Base-by-base conservation (phyloP, 163 green algal species). In the Scenedesmus sp. region DNA sequence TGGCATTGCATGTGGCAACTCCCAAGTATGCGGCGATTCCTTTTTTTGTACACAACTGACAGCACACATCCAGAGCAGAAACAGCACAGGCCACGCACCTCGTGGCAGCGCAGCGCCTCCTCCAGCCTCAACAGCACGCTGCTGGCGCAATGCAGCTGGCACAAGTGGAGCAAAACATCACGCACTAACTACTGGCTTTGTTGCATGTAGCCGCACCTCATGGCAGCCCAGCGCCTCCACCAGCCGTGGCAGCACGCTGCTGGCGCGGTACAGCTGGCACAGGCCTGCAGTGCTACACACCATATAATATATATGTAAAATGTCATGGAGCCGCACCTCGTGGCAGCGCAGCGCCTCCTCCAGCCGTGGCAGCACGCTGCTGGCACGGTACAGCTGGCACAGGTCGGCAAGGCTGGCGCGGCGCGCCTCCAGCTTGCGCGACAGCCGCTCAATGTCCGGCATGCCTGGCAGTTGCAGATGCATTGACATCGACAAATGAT, bases 381-480 rank as follows among this genome's bases (percentile, higher is more conserved):
- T 96, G 34, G 96, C 97, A 52, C 97, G 93, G 94, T 99, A 99
- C 92, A 99, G 95, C 93, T 97, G 95, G 94, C 97, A 99, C 92
- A 99, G 95, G 89, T 99, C 97, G 59, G 93, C 91, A 73, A 99
- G 95, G 5, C 87, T 96, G 59, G 95, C 93, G 16, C 92, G 95
- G 9, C 95, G 83, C 0, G 93, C 92, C 91, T 99, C 97, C 77
- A 99, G 95, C 95, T 99, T 99, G 55, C 97, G 94, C 0, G 93
- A 94, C 16, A 99, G 94, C 54, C 97, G 94, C 93, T 99, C 97
- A 18, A 99, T 93, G 94, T 99, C 98, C 16, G 98, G 98, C 82
- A 99, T 92, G 67, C 98, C 97, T 98, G 87, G 73, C 7, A 10
- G 77, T 57, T 46, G 18, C 64, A 84, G 87, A 26, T 83, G 67